Base-by-base conservation (phyloP, 73 alveolate species). In the Urostyla sp. region DNA sequence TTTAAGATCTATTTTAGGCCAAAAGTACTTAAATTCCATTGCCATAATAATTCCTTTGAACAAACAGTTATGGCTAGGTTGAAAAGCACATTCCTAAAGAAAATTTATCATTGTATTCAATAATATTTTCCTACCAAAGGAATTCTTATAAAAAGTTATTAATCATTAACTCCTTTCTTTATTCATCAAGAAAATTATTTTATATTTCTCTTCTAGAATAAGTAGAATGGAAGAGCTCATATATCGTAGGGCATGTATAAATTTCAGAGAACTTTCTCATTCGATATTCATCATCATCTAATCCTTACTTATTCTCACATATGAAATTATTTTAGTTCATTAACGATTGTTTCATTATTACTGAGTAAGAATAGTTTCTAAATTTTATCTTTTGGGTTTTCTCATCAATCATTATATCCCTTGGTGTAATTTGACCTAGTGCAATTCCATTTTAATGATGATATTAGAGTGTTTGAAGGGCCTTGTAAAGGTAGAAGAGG, bases 181-280 rank as follows among this genome's bases (percentile, higher is more conserved):
- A 35, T 59, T 32, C 7, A 59, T 59, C 30, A 59, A 5, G 8
- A 59, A 18, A 35, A 35, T 59, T 23, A 59, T 18, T 59, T 35
- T 31, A n/a, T 59, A 34, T 59, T 7, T 59, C 76, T 8, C 57
- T 59, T 59, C 76, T 59, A 5, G 76, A 59, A 32, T n/a, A n/a
- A n/a, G n/a, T n/a, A n/a, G n/a, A n/a, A n/a, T n/a, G n/a, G n/a
- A n/a, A n/a, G n/a, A n/a, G n/a, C n/a, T n/a, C n/a, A n/a, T n/a
- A n/a, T n/a, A n/a, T n/a, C n/a, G n/a, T n/a, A n/a, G n/a, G n/a
- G n/a, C n/a, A n/a, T n/a, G n/a, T n/a, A n/a, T n/a, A n/a, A n/a
- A n/a, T n/a, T n/a, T n/a, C n/a, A n/a, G n/a, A n/a, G n/a, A n/a
- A n/a, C n/a, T n/a, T n/a, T n/a, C n/a, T n/a, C n/a, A n/a, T n/a